Conservation (phyloP, 805 yeast genomes). For the Hanseniaspora jakobsenii region DNA sequence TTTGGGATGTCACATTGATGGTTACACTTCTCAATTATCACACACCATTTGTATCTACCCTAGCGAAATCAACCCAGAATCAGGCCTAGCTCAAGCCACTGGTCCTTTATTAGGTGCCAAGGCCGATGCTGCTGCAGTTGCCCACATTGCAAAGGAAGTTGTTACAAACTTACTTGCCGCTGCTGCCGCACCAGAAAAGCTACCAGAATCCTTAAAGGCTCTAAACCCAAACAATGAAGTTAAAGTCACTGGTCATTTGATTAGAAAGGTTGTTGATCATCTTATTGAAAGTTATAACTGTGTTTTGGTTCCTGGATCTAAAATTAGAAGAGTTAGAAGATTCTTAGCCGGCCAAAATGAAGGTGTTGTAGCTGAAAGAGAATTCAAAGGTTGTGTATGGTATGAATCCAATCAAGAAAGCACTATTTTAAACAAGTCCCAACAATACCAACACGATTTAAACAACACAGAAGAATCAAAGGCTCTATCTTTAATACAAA, state of each 20-base stretch:
- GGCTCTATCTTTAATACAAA: constrained; percentile 9
- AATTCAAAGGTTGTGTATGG: constrained; percentile 87
- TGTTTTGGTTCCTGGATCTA: constrained; percentile 81
- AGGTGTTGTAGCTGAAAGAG: constrained; percentile 81
- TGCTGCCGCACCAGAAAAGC: constrained; percentile 61
- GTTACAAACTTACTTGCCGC: constrained; percentile 65
- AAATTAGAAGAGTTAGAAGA: constrained; percentile 81
- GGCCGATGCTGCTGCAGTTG: constrained; percentile 84
- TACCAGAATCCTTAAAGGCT: constrained; percentile 42
- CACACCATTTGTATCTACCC: constrained; percentile 83
- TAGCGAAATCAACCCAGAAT: constrained; percentile 35
- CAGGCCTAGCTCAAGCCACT: constrained; percentile 33
- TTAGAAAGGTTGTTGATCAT: constrained; percentile 70
- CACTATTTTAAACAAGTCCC: constrained; percentile 32
- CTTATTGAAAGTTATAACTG: constrained; percentile 77
- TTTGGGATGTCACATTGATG: constrained; percentile 88
- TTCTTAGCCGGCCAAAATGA: constrained; percentile 94
- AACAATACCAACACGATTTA: constrained; percentile 28
- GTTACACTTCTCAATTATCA: constrained; percentile 75
- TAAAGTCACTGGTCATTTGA: constrained; percentile 53
- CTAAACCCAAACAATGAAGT: constrained; percentile 19
- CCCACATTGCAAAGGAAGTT: constrained; percentile 80
- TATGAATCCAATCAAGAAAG: constrained; percentile 70
- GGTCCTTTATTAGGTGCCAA: constrained; percentile 75
- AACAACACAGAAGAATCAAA: constrained; percentile 6